Conservation (phyloP, 2,329 filamentous ascomycete species). For the Stemphylium vesicarium region DNA sequence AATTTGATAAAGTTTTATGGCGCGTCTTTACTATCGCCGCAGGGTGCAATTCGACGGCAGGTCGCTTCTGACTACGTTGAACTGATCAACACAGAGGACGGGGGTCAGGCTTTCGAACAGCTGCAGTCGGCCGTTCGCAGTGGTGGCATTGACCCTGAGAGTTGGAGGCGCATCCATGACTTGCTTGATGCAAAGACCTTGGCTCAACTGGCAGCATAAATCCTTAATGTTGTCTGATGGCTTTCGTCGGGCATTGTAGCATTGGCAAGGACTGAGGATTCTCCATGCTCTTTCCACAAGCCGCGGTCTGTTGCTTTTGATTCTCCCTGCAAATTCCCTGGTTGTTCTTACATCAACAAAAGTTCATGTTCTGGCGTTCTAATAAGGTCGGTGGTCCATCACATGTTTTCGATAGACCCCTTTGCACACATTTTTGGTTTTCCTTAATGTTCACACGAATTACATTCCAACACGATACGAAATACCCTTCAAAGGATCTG, state of each 20-base stretch:
- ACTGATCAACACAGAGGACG: conserved; percentile 58
- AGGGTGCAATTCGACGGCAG: conserved; percentile 58
- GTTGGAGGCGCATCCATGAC: conserved; percentile 62
- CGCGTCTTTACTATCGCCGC: conserved; percentile 58
- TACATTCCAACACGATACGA: conserved; percentile 25
- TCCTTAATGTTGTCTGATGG: neutral
- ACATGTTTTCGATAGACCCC: conserved; percentile 27
- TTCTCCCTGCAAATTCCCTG: conserved; percentile 21
- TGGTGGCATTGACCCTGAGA: conserved; percentile 61
- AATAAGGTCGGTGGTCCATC: conserved; percentile 33
- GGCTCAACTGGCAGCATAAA: conserved; percentile 56
- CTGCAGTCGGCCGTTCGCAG: conserved; percentile 62
- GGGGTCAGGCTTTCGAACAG: conserved; percentile 55
- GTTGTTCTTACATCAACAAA: conserved; percentile 38
- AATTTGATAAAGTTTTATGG: conserved; percentile 71
- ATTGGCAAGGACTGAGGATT: neutral
- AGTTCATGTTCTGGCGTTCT: conserved; percentile 42
- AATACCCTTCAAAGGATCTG: conserved; percentile 31
- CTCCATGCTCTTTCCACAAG: neutral
- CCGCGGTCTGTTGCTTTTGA: conserved; percentile 28
- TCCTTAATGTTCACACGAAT: conserved; percentile 35
- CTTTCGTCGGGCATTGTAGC: neutral
- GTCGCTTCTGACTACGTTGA: conserved; percentile 63
- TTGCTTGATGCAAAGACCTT: conserved; percentile 60
- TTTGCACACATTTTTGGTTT: conserved; percentile 28